Percentiles rank a stretch among this genome's conserved stretches.
These are phyloP conservation scores for Aspergillus amoenus DNA, from an alignment of 2,329 filamentous ascomycete genomes.

Conservation along the genomic window DNA sequence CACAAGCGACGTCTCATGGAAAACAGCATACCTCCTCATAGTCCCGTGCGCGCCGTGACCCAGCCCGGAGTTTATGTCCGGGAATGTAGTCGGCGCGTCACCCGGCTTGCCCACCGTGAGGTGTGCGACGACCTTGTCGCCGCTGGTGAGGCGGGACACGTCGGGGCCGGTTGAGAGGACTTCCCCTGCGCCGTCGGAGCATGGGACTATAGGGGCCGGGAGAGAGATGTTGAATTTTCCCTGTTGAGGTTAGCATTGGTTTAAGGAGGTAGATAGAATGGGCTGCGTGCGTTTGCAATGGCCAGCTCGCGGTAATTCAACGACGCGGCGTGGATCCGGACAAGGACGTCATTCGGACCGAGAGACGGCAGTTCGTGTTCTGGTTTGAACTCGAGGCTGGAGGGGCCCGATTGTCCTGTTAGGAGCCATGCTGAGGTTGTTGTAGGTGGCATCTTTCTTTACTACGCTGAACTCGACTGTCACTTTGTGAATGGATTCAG, in stretches of 20 bases:
- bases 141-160: constrained; percentile 52
- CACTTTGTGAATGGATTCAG: too few species aligned
- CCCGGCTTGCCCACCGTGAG: constrained; percentile 50
- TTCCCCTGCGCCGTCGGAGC: constrained; percentile 42
- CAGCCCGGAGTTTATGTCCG: constrained; percentile 41
- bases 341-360: constrained; percentile 66
- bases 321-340: constrained; percentile 52
- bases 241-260: constrained; percentile 25
- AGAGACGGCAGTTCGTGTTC: constrained; percentile 54
- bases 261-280: too few species aligned
- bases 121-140: constrained; percentile 53
- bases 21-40: constrained; percentile 49
- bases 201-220: constrained; percentile 43
- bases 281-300: constrained; percentile 22
- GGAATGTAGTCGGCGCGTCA: constrained; percentile 40
- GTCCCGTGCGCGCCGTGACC: constrained; percentile 50
- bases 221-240: constrained; percentile 46
- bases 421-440: constrained; percentile 16
- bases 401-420: constrained; percentile 32
- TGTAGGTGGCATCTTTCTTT: neutral
- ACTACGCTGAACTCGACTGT: too few species aligned
- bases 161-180: constrained; percentile 48
- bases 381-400: constrained; percentile 53
- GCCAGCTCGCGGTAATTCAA: constrained; percentile 45
- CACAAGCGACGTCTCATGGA: constrained; percentile 51